These are phyloP conservation scores for Podospora bellae-mahoneyi DNA, from an alignment of 495 filamentous ascomycete genomes.

Conservation along the genomic window DNA sequence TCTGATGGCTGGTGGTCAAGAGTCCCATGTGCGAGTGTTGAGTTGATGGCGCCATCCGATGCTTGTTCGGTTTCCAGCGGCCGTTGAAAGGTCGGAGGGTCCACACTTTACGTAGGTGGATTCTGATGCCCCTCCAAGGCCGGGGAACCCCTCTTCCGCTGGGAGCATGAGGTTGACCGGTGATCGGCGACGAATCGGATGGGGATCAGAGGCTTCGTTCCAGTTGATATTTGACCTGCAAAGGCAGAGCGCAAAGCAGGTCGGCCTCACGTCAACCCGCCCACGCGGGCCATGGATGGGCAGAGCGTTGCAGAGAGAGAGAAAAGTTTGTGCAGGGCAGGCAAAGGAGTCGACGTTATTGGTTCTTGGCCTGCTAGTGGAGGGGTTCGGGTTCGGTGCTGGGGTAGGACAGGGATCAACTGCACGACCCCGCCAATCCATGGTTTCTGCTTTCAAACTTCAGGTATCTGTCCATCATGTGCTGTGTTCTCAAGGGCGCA, in stretches of 20 bases:
- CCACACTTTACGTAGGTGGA: background rate
- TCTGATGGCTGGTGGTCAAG: background rate
- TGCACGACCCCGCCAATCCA: background rate
- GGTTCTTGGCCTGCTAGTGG: background rate
- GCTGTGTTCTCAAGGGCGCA: conserved; percentile 2
- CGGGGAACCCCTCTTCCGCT: background rate
- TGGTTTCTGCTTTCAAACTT: background rate
- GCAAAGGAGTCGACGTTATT: background rate
- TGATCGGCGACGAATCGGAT: background rate
- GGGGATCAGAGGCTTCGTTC: background rate
- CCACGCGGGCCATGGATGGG: background rate
- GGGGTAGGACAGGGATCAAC: background rate
- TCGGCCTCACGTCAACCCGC: background rate
- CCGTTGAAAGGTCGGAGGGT: background rate
- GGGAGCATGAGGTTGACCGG: background rate
- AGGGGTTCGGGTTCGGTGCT: background rate
- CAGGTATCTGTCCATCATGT: background rate
- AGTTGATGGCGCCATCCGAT: background rate
- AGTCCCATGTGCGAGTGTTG: background rate
- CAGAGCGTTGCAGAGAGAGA: background rate
- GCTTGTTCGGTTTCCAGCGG: background rate
- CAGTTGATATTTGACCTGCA: background rate
- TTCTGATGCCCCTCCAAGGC: background rate
- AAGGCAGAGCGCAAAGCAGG: background rate
- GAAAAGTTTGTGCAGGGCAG: background rate